Conservation (phyloP, 345 rosid species). For the Bruguiera gymnorhiza region DNA sequence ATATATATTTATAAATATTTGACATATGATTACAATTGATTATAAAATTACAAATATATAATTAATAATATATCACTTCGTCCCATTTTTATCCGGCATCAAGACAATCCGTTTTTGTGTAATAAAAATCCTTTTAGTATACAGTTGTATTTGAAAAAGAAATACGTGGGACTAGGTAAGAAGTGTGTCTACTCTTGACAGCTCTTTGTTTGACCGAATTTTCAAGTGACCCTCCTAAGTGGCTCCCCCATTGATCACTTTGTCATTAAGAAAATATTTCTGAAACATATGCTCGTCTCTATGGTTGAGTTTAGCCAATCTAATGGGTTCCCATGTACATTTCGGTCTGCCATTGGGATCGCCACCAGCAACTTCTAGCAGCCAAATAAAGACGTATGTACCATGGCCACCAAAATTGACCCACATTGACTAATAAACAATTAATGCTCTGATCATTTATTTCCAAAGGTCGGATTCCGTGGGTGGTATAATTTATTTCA, state of each 20-base stretch:
- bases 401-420: neutral
- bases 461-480: too few species aligned
- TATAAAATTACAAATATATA: too few species aligned
- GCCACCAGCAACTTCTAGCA: neutral
- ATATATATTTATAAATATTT: too few species aligned
- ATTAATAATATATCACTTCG: too few species aligned
- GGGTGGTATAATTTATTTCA: too few species aligned
- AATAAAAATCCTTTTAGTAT: too few species aligned
- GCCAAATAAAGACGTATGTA: neutral
- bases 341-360: neutral
- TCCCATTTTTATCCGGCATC: too few species aligned
- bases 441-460: too few species aligned
- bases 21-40: too few species aligned
- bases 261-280: neutral
- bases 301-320: slow-evolving; percentile 2
- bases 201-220: slow-evolving; percentile 20
- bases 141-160: neutral
- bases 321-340: neutral
- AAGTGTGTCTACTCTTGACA: neutral
- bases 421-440: too few species aligned
- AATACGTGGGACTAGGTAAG: slow-evolving; percentile 8
- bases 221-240: neutral
- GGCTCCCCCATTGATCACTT: neutral
- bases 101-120: too few species aligned
- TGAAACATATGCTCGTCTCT: neutral